phyloP scores from a whole-genome alignment of 2,329 filamentous ascomycete species.

The Fusarium marasasianum region DNA sequence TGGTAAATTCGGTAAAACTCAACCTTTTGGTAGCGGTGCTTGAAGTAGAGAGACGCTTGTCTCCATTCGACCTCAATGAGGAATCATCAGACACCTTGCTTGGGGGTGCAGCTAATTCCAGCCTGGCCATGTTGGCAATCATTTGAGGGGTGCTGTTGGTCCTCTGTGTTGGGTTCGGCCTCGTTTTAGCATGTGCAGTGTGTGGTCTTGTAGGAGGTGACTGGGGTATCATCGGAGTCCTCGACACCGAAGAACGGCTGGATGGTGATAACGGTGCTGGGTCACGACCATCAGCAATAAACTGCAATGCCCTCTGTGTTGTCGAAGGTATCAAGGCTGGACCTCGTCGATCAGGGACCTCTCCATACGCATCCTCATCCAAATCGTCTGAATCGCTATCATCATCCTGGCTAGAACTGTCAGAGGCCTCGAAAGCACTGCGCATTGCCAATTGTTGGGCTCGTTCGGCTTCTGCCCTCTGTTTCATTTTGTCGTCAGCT shows the following conservation, averaged over 20 bases:
- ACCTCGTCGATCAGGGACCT: conserved; percentile 46
- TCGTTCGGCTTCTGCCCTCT: conserved; percentile 49
- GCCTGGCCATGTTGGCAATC: conserved; percentile 40
- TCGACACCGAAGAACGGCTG: conserved; percentile 46
- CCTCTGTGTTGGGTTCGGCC: conserved; percentile 55
- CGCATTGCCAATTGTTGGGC: conserved; percentile 50
- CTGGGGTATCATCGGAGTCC: conserved; percentile 36
- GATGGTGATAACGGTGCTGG: conserved; percentile 44
- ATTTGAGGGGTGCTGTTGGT: conserved; percentile 61
- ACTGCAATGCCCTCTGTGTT: conserved; percentile 61
- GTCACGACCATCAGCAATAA: conserved; percentile 57
- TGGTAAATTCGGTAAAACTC: conserved; percentile 70
- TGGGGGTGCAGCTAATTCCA: conserved; percentile 35
- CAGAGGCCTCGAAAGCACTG: conserved; percentile 63
- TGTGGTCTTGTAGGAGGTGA: conserved; percentile 57
- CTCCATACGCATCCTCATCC: conserved; percentile 54
- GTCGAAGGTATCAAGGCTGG: conserved; percentile 54
- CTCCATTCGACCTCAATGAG: conserved; percentile 45
- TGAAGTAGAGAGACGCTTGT: conserved; percentile 63
- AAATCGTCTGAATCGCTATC: conserved; percentile 52
- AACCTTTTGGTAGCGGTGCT: conserved; percentile 67
- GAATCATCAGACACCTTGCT: conserved; percentile 48
- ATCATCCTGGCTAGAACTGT: conserved; percentile 54
- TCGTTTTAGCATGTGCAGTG: conserved; percentile 61
- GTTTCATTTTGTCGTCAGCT: conserved; percentile 61